phyloP scores from a whole-genome alignment of 2,329 filamentous ascomycete species.

The Coniochaeta prunicola region DNA sequence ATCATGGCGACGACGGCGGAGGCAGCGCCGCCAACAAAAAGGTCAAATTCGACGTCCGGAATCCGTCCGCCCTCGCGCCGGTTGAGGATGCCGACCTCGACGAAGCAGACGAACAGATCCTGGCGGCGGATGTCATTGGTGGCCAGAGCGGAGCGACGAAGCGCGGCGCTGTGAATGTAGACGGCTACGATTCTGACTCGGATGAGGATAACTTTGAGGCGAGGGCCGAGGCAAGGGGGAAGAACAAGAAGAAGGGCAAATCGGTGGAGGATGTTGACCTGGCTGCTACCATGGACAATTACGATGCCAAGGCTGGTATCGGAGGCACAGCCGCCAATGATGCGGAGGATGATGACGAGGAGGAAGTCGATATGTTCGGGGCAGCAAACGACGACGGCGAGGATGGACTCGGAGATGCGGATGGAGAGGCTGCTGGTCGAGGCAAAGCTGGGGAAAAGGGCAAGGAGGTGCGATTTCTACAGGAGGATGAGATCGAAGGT shows the following conservation, averaged over 20 bases:
- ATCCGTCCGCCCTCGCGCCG: slow-evolving; percentile 84
- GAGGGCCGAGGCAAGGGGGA: slow-evolving; percentile 54
- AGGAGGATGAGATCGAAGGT: slow-evolving; percentile 63
- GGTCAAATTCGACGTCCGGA: slow-evolving; percentile 88
- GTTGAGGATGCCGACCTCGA: slow-evolving; percentile 54
- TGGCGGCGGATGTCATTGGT: slow-evolving; percentile 91
- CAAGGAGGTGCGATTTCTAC: slow-evolving; percentile 55
- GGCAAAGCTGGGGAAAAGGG: slow-evolving; percentile 45
- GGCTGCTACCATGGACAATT: slow-evolving; percentile 46
- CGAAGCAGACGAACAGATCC: slow-evolving; percentile 49
- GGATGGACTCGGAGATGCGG: slow-evolving; percentile 35
- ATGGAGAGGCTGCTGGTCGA: slow-evolving; percentile 28
- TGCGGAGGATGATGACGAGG: slow-evolving; percentile 42
- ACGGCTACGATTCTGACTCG: slow-evolving; percentile 94
- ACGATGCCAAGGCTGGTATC: slow-evolving; percentile 35
- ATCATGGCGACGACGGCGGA: slow-evolving; percentile 50
- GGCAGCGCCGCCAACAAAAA: slow-evolving; percentile 54
- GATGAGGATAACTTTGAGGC: slow-evolving; percentile 82
- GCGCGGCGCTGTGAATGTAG: slow-evolving; percentile 89
- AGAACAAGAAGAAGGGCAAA: slow-evolving; percentile 15
- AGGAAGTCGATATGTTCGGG: slow-evolving; percentile 82
- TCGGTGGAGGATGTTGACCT: slow-evolving; percentile 35
- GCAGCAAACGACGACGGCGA: slow-evolving; percentile 48
- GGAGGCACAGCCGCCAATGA: slow-evolving; percentile 20
- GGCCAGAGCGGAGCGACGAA: slow-evolving; percentile 69